Conservation (phyloP, 2,329 filamentous ascomycete species). For the Apiospora arundinis region DNA sequence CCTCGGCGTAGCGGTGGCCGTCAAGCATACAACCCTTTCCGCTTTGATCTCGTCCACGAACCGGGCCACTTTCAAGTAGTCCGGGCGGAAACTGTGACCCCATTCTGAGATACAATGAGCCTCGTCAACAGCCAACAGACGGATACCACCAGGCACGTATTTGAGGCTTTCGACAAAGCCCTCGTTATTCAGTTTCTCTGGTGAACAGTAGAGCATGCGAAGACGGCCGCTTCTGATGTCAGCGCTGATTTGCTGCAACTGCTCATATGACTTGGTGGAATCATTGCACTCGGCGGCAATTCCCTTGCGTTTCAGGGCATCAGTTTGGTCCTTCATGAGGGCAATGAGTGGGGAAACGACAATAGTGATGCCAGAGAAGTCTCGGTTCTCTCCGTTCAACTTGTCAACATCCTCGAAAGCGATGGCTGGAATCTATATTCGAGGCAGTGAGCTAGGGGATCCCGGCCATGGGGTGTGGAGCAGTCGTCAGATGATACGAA, state of each 20-base stretch:
- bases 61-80: constrained; percentile 51
- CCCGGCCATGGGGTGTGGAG: neutral
- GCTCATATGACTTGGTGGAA: constrained; percentile 59
- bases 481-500: constrained; percentile 28
- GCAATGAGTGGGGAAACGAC: constrained; percentile 63
- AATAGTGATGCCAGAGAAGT: constrained; percentile 57
- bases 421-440: constrained; percentile 50
- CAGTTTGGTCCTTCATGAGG: constrained; percentile 67
- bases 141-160: constrained; percentile 58
- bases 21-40: constrained; percentile 65
- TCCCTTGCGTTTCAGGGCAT: constrained; percentile 55
- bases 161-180: constrained; percentile 63
- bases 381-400: constrained; percentile 33
- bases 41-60: constrained; percentile 62
- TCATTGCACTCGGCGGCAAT: constrained; percentile 62
- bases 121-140: constrained; percentile 63
- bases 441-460: neutral
- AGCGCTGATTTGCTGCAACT: constrained; percentile 46
- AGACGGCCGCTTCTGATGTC: constrained; percentile 52
- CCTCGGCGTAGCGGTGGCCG: constrained; percentile 63
- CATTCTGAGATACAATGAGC: constrained; percentile 64
- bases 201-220: constrained; percentile 63
- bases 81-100: constrained; percentile 40
- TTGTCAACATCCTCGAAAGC: constrained; percentile 53
- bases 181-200: constrained; percentile 67